Evolutionary conservation across 2,329 filamentous ascomycete genomes (phyloP).

Genomic region (Aspergillus melleus): DNA sequence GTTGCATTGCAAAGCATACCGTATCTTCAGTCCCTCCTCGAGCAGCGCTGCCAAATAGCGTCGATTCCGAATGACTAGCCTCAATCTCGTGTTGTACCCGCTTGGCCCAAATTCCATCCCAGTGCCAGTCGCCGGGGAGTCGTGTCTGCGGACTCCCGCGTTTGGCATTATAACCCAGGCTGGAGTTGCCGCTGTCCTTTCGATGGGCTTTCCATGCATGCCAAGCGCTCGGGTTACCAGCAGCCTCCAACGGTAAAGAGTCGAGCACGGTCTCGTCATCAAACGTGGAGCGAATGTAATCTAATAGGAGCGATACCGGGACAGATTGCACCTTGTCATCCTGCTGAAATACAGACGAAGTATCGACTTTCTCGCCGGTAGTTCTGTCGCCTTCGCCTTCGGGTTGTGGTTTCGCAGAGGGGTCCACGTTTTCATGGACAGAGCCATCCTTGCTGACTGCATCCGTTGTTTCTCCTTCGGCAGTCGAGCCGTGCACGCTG

Average conservation of each 20-base stretch:
- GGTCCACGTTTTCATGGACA: neutral
- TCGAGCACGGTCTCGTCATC: slow-evolving; percentile 76
- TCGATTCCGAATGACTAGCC: slow-evolving; percentile 73
- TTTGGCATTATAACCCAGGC: slow-evolving; percentile 31
- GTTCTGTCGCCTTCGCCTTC: slow-evolving; percentile 3
- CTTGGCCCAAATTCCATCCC: slow-evolving; percentile 96
- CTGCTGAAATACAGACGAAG: slow-evolving; percentile 13
- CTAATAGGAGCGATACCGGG: slow-evolving; percentile 67
- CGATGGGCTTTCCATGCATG: slow-evolving; percentile 84
- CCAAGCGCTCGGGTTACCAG: slow-evolving; percentile 89
- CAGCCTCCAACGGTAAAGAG: slow-evolving; percentile 73
- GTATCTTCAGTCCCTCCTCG: slow-evolving; percentile 64
- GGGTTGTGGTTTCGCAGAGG: slow-evolving; percentile 2
- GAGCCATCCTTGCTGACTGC: neutral
- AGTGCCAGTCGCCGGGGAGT: slow-evolving; percentile 87
- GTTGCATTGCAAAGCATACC: slow-evolving; percentile 46
- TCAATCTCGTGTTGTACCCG: slow-evolving; percentile 78
- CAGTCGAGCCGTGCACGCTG: slow-evolving; percentile 40
- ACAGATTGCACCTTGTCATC: slow-evolving; percentile 36
- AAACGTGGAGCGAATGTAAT: slow-evolving; percentile 81
- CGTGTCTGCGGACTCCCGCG: slow-evolving; percentile 50
- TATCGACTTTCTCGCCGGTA: slow-evolving; percentile 1
- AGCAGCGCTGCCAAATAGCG: slow-evolving; percentile 69
- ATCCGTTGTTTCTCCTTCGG: neutral
- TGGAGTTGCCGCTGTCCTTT: slow-evolving; percentile 32